Evolutionary conservation across 176 grass and related monocot species (phyloP), one percentile per base, ranked within the genome.

Genomic region (Metroxylon sagu): DNA sequence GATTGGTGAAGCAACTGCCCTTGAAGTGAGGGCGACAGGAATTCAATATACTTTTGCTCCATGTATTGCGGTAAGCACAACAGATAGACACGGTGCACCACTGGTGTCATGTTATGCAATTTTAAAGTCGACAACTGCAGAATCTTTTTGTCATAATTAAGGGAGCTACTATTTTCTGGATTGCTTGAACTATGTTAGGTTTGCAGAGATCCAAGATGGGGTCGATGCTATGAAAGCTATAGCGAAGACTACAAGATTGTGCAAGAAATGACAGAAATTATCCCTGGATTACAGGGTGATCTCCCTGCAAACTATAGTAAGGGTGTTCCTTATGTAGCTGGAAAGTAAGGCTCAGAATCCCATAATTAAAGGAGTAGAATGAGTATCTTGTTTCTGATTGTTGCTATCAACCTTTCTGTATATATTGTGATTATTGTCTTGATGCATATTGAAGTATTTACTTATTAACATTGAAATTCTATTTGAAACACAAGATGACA

Each of bases 121-220:
- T 43, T 43, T 43, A 43, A 10, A 43, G 12, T 43, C 35, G 8
- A 12, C 35, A 43, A 43, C 35, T 43, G 35, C 35, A 43, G 35
- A 43, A 43, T 35, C 8, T 35, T 35, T 43, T 7, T 43, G 35
- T 43, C 12, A 43, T 10, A 43, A 43, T 2, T 43, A 43, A 43
- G 12, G 10, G 10, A 43, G 35, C 7, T 43, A 43, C 35, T 43
- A 43, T 12, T 2, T 43, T 7, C 35, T 43, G 35, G 35, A 43
- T 43, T 43, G 35, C 35, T 43, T 43, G 35, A 43, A 43, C 35
- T 12, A 6, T 43, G 10, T 43, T 18, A 96, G 92, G 86, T 96
- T 69, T 96, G 92, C 76, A 90, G 86, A 85, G 92, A 96, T 76
- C 92, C 92, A 71, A 87, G 92, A 71, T 96, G 92, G 92, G 92